These are phyloP conservation scores for Cryphonectria japonica DNA, from an alignment of 2,329 filamentous ascomycete genomes.

Conservation along the genomic window DNA sequence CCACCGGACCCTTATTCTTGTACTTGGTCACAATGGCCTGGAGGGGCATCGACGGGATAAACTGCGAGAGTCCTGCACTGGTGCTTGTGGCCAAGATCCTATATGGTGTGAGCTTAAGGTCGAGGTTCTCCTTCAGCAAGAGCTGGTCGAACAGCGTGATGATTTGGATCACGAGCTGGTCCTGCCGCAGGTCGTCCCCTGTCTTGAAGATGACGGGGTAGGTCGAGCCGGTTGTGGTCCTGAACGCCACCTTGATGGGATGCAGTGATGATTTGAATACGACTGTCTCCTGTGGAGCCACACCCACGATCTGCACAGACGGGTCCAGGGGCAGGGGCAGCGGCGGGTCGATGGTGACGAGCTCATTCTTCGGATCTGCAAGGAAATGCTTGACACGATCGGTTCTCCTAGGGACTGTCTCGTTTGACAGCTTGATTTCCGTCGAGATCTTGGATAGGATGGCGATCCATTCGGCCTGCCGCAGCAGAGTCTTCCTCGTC, in stretches of 20 bases:
- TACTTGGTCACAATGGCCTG: slow-evolving; percentile 84
- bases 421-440: slow-evolving; percentile 80
- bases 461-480: slow-evolving; percentile 88
- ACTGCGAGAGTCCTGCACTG: slow-evolving; percentile 88
- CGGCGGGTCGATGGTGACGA: slow-evolving; percentile 81
- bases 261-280: slow-evolving; percentile 96
- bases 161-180: slow-evolving; percentile 95
- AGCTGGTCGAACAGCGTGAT: slow-evolving; percentile 98
- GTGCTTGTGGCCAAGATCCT: slow-evolving; percentile 93
- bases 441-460: slow-evolving; percentile 87
- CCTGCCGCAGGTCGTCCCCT: slow-evolving; percentile 93
- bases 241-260: slow-evolving; percentile 89
- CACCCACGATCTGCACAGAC: slow-evolving; percentile 74
- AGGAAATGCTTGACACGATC: slow-evolving; percentile 84
- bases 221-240: slow-evolving; percentile 72
- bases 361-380: slow-evolving; percentile 86
- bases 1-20: slow-evolving; percentile 63
- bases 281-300: slow-evolving; percentile 80
- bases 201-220: slow-evolving; percentile 98
- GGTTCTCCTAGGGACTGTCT: slow-evolving; percentile 78
- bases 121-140: slow-evolving; percentile 92
- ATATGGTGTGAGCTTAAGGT: slow-evolving; percentile 93
- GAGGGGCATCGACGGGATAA: slow-evolving; percentile 83
- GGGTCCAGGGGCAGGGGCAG: slow-evolving; percentile 89
- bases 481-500: slow-evolving; percentile 73